These are phyloP conservation scores for Starmerella vaccinii DNA, from an alignment of 805 yeast genomes.

Conservation along the genomic window DNA sequence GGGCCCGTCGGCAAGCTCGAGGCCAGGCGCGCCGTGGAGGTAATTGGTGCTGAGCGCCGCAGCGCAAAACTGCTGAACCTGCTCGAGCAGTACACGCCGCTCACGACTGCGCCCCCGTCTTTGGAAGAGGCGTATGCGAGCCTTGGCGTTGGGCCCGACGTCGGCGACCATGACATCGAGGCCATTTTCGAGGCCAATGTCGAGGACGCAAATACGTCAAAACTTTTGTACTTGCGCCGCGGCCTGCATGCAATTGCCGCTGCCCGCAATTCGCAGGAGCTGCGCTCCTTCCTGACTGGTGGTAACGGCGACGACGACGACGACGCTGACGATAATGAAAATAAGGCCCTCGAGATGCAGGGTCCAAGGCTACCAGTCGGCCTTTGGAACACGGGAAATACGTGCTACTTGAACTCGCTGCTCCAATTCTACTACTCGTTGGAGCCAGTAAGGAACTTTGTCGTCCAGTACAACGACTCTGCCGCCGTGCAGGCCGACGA, in stretches of 20 bases:
- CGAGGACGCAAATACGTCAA: constrained; percentile 39
- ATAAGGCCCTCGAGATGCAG: background rate
- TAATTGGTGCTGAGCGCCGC: constrained; percentile 4
- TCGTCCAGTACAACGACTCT: constrained; percentile 42
- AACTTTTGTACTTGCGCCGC: constrained; percentile 46
- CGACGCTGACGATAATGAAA: background rate
- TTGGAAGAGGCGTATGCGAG: constrained; percentile 41
- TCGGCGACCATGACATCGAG: constrained; percentile 60
- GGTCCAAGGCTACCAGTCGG: constrained; percentile 63
- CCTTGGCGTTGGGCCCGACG: constrained; percentile 41
- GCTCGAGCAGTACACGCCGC: constrained; percentile 30
- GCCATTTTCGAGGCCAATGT: constrained; percentile 62
- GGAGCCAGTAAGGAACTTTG: constrained; percentile 61
- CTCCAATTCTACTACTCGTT: constrained; percentile 84
- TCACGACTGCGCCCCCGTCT: constrained; percentile 29
- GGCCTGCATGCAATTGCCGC: constrained; percentile 50
- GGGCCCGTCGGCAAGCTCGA: constrained; percentile 7
- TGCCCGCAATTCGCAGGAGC: constrained; percentile 40
- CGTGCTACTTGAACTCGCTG: constrained; percentile 86
- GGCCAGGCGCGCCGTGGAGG: constrained; percentile 5
- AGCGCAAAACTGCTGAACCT: background rate
- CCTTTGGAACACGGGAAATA: constrained; percentile 86
- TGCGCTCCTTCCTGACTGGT: constrained; percentile 46
- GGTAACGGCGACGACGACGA: constrained; percentile 33
- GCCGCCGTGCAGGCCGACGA: constrained; percentile 1